Conservation (phyloP, 768 basidiomycete genomes). For the Pleurotus sapidus region DNA sequence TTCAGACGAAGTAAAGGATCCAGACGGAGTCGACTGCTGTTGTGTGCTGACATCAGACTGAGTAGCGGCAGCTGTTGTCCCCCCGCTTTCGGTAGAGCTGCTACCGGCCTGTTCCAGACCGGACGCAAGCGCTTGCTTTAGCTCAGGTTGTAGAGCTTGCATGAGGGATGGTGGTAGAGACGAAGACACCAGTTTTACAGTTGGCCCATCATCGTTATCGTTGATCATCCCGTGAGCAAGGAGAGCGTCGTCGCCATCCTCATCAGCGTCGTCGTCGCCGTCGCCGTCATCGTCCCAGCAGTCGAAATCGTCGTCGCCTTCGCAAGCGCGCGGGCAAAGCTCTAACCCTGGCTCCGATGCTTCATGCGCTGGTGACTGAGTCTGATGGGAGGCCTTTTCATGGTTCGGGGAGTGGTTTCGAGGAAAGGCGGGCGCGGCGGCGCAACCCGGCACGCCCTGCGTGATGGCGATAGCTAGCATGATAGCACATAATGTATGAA, state of each 20-base stretch:
- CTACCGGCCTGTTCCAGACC: no score
- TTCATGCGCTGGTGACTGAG: neutral
- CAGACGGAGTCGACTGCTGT: no score
- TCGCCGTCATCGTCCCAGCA: neutral
- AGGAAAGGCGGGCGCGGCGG: slow-evolving; percentile 2
- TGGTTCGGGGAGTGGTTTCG: neutral
- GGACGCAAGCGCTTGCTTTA: no score
- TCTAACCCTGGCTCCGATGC: neutral
- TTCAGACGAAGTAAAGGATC: no score
- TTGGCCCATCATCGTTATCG: neutral
- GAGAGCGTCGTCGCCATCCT: neutral
- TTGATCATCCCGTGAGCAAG: neutral
- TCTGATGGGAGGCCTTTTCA: neutral
- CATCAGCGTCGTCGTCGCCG: neutral
- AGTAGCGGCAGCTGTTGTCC: no score
- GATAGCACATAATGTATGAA: neutral
- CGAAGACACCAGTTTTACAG: neutral
- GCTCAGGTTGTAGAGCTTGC: neutral
- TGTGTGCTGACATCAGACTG: no score
- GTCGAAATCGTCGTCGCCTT: neutral
- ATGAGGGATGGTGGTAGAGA: neutral
- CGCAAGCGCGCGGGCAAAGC: neutral
- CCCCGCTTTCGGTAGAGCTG: no score
- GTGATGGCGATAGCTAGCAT: neutral
- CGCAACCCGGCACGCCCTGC: neutral